Evolutionary conservation across 1,284 basidiomycete genomes (phyloP), one percentile per base, ranked within the genome.

Genomic region (Sanghuangporus weigelae): DNA sequence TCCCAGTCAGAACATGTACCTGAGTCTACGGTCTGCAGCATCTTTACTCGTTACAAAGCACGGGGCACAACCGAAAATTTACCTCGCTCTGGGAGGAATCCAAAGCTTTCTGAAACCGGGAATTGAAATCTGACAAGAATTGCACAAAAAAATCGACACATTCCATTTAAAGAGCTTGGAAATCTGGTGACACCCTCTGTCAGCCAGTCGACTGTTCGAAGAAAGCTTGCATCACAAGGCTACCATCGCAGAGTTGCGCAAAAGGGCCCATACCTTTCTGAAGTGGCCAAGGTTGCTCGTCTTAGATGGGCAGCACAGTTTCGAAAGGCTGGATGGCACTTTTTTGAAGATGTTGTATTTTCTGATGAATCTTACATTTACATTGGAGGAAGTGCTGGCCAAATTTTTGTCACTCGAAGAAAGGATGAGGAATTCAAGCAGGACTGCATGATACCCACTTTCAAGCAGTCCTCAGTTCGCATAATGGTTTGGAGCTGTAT

Each of bases 401-500:
- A 8, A 5, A 42, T 58, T 46, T 58, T 38, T 46, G 57, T 58
- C 26, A 44, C 57, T 42, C 26, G 19, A 42, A 39, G n/a, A 2
- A n/a, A 31, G 14, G 42, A 42, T 42, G 57, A 58, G 31, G 42
- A 5, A 31, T 67, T 21, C 19, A 7, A 54, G 12, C 60, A 68
- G n/a, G 63, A 68, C 19, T 69, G 68, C 53, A 31, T 65, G 7
- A 62, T 69, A 19, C 64, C 66, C 12, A 60, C 42, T 12, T 63
- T 69, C 39, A 66, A 64, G 26, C 66, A 69, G 60, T 67, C 60
- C 16, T 54, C 63, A 1, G 42, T 68, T 3, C 49, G 63, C 10
- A 46, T 67, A 14, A 68, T 68, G 67, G 35, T 68, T 31, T 68
- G 67, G 67, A 60, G 63, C 36, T 65, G 54, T 49, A 65, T 69